These are phyloP conservation scores for slime mould (Dictyostelium discoideum) DNA, from an alignment of 78 protist genomes.

Conservation along the genomic window DNA sequence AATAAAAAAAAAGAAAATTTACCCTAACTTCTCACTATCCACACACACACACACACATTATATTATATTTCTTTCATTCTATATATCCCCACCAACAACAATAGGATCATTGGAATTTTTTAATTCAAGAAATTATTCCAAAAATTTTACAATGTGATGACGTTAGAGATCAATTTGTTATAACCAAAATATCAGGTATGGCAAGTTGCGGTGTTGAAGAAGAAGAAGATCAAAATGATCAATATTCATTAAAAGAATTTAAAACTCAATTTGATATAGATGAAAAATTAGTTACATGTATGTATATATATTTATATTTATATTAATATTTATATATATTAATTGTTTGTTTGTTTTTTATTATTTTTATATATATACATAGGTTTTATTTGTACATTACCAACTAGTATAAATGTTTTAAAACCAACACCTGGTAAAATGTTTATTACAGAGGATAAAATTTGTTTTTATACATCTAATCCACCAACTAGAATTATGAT, in stretches of 20 bases:
- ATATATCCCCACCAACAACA: background rate
- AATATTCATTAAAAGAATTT: slow-evolving; percentile 29
- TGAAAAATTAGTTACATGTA: slow-evolving; percentile 56
- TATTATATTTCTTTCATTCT: background rate
- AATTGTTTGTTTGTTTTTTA: background rate
- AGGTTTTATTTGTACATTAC: slow-evolving; percentile 70
- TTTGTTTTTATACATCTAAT: slow-evolving; percentile 46
- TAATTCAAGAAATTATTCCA: slow-evolving; percentile 25
- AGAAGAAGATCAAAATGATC: slow-evolving; percentile 75
- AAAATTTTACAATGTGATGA: slow-evolving; percentile 40
- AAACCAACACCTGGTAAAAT: slow-evolving; percentile 43
- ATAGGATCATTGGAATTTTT: slow-evolving; percentile 39
- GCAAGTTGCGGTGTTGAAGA: slow-evolving; percentile 34
- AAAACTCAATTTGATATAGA: slow-evolving; percentile 56
- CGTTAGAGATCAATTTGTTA: slow-evolving; percentile 43
- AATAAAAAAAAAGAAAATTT: background rate
- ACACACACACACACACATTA: background rate
- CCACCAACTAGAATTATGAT: slow-evolving; percentile 21
- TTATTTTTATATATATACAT: no score
- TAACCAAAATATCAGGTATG: slow-evolving; percentile 61
- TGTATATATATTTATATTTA: background rate
- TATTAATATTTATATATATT: background rate
- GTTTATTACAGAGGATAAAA: slow-evolving; percentile 45
- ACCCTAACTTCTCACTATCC: background rate
- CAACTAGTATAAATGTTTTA: background rate